Percentiles rank a stretch among this genome's conserved stretches.
Evolutionary conservation across 495 filamentous ascomycete species (phyloP).

Genomic region (Penicillium atrosanguineum): DNA sequence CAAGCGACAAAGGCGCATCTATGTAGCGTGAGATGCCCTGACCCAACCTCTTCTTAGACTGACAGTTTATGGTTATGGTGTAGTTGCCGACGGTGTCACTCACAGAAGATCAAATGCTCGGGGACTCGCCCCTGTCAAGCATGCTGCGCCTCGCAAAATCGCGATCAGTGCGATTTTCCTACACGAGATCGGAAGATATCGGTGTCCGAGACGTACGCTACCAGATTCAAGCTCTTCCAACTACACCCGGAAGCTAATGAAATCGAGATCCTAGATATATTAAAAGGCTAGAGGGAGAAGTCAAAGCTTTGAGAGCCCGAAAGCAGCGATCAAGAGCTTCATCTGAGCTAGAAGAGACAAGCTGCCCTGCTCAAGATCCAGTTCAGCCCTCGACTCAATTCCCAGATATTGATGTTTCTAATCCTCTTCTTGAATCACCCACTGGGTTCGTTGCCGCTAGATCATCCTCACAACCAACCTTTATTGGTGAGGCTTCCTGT

Average conservation of each 20-base stretch:
- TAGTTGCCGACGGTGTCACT: constrained; percentile 22
- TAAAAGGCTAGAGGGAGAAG: constrained; percentile 10
- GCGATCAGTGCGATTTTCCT: constrained; percentile 17
- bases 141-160: constrained; percentile 7
- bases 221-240: no score
- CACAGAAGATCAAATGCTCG: constrained; percentile 23
- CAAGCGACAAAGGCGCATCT: constrained; percentile 11
- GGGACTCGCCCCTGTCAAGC: constrained; percentile 13
- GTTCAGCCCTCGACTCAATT: not conserved
- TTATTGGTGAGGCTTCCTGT: constrained; percentile 11
- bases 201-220: constrained; percentile 14
- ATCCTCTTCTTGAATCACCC: constrained; percentile 12
- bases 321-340: not conserved
- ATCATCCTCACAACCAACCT: constrained; percentile 6
- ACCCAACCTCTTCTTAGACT: not conserved
- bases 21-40: constrained; percentile 9
- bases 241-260: no score
- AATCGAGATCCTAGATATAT: constrained; percentile 1
- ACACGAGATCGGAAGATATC: constrained; percentile 16
- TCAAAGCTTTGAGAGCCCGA: constrained; percentile 5
- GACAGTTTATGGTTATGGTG: no score
- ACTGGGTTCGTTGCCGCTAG: constrained; percentile 9
- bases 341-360: not conserved
- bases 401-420: constrained; percentile 11
- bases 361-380: no score